Evolutionary conservation across 768 basidiomycete species (phyloP).

Genomic region (Suillus discolor): DNA sequence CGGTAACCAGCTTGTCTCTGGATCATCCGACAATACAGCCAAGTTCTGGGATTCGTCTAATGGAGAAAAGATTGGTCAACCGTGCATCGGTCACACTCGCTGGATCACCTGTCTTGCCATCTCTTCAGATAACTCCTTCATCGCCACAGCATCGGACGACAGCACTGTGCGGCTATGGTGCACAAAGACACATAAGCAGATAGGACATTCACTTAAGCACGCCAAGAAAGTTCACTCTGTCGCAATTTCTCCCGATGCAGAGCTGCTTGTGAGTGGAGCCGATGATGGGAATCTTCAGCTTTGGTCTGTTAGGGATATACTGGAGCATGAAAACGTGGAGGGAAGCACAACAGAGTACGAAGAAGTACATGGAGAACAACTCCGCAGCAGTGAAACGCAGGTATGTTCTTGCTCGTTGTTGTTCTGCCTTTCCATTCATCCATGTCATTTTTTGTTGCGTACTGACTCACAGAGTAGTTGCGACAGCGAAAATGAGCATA

Average conservation of each 20-base stretch:
- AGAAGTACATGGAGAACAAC: background rate
- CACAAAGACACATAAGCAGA: background rate
- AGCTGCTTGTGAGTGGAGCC: background rate
- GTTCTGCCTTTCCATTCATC: background rate
- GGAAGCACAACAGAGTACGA: background rate
- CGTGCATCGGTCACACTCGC: slow-evolving; percentile 1
- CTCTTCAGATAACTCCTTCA: background rate
- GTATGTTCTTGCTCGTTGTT: background rate
- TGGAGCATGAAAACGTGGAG: background rate
- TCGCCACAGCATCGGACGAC: background rate
- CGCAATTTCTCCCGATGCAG: slow-evolving; percentile 2
- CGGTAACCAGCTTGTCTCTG: slow-evolving; percentile 5
- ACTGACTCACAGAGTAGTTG: background rate
- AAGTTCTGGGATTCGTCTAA: slow-evolving; percentile 6
- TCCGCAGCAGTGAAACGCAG: background rate
- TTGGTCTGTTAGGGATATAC: background rate
- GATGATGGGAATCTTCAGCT: background rate
- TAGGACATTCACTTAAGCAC: background rate
- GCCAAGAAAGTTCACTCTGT: background rate
- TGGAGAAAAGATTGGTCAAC: background rate
- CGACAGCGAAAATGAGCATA: background rate
- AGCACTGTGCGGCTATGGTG: background rate
- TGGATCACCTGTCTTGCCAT: background rate
- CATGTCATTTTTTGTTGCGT: background rate
- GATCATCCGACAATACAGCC: background rate